Evolutionary conservation across 2,329 filamentous ascomycete species (phyloP).

Genomic region (Dothidotthia symphoricarpi): DNA sequence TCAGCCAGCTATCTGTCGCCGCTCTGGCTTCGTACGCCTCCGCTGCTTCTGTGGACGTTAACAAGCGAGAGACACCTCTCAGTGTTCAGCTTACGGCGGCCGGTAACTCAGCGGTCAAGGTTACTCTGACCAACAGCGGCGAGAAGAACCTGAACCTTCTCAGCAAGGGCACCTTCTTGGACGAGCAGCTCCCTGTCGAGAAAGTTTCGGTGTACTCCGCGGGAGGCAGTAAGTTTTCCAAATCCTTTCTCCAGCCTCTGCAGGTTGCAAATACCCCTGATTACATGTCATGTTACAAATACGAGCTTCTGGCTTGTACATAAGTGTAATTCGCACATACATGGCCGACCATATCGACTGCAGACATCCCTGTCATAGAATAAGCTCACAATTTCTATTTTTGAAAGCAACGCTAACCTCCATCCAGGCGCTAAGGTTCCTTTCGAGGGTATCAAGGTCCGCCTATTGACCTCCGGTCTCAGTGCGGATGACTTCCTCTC

Average conservation of each 20-base stretch:
- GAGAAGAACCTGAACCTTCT: slow-evolving; percentile 52
- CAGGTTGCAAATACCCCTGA: no score
- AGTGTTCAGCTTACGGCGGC: slow-evolving; percentile 47
- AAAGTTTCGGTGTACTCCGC: slow-evolving; percentile 54
- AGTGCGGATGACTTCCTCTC: slow-evolving; percentile 52
- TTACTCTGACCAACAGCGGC: slow-evolving; percentile 55
- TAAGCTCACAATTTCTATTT: no score
- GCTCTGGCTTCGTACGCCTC: slow-evolving; percentile 29
- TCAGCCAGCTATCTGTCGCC: slow-evolving; percentile 27
- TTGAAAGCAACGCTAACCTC: no score
- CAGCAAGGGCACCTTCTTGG: slow-evolving; percentile 56
- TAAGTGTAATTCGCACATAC: no score
- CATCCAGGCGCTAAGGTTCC: slow-evolving; percentile 44
- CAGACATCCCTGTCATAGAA: no score
- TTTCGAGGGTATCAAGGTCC: slow-evolving; percentile 57
- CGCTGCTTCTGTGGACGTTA: slow-evolving; percentile 27
- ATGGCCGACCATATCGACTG: no score
- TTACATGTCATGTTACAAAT: no score
- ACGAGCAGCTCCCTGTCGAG: slow-evolving; percentile 51
- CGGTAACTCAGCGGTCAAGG: slow-evolving; percentile 56
- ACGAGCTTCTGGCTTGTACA: no score
- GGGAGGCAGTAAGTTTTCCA: slow-evolving; percentile 44
- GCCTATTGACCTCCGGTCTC: slow-evolving; percentile 48
- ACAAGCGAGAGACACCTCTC: slow-evolving; percentile 39
- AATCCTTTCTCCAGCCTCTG: not conserved